Evolutionary conservation across 768 basidiomycete species (phyloP), one percentile per base, ranked within the genome.

Genomic region (Tremella fuciformis): DNA sequence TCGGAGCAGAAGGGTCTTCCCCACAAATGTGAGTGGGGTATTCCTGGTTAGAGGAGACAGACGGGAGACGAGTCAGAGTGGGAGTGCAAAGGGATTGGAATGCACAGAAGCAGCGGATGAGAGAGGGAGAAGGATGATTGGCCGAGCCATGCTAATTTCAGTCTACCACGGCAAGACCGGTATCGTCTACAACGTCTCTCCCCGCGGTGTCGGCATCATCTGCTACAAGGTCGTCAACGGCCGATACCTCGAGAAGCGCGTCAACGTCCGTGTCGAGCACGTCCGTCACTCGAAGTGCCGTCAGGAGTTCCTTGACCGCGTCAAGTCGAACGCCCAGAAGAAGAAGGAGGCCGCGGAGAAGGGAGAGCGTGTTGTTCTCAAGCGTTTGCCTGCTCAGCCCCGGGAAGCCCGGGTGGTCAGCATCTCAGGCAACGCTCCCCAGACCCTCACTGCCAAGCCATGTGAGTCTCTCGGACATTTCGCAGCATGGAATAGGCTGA

Each of bases 1-100:
- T 90, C 96, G 44, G 89, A 96, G 80, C 96, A 99, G 86, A 94
- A 93, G 88, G 96, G 96, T 80, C 96, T 98, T 91, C 93, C 93
- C 79, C 94, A 97, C 84, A 97, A 97, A 81, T 93, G 91, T 92
- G 64, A 69, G 90, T 85, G 39, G 19, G 13, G 9, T 13, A 18
- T 59, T 55, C 22, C 6, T 34, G 29, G 29, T 11, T 6, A 4
- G 11, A 34, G 29, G 29, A 6, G 29, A 4, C 29, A 11, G 4
- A 34, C 6, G 29, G 11, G 29, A 34, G 29, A 11, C 29, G 29
- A 6, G 29, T 11, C 29, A 34, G 29, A 11, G 11, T 34, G 11
- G 11, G 29, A 11, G 11, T 34, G 11, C 4, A 11, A 34, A 34
- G 29, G 29, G 29, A 34, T 34, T 4, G 29, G 11, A 6, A 11